These are phyloP conservation scores for Pigoraptor vietnamica DNA, from an alignment of 78 protist species.

Conservation along the genomic window DNA sequence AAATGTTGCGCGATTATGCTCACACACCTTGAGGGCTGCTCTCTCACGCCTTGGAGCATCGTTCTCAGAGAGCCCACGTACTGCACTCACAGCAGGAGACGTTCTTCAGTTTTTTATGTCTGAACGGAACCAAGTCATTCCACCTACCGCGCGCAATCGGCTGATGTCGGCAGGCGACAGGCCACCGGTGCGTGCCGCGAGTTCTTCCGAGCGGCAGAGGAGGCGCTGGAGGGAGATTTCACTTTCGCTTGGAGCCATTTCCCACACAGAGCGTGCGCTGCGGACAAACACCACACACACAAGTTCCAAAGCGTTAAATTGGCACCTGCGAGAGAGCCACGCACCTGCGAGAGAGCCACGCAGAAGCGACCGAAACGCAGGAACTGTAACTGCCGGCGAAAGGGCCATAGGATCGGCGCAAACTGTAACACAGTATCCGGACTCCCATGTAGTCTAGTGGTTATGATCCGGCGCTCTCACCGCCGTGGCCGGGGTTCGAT, in stretches of 20 bases:
- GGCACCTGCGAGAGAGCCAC: too few species aligned
- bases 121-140: neutral
- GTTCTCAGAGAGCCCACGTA: neutral
- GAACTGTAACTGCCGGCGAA: too few species aligned
- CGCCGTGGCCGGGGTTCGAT: neutral
- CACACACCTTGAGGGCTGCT: neutral
- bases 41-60: neutral
- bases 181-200: neutral
- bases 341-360: too few species aligned
- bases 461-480: neutral
- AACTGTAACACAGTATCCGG: too few species aligned
- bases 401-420: too few species aligned
- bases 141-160: neutral
- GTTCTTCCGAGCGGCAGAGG: neutral
- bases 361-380: too few species aligned
- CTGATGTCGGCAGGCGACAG: neutral
- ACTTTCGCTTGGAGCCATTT: neutral
- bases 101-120: neutral
- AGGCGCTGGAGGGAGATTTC: neutral
- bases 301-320: too few species aligned
- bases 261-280: too few species aligned
- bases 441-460: neutral
- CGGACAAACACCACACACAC: too few species aligned
- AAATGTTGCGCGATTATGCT: neutral
- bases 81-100: neutral